Percentiles rank a stretch among this genome's conserved stretches.
These are phyloP conservation scores for Penicillium pancosmium DNA, from an alignment of 495 filamentous ascomycete genomes.

Conservation along the genomic window DNA sequence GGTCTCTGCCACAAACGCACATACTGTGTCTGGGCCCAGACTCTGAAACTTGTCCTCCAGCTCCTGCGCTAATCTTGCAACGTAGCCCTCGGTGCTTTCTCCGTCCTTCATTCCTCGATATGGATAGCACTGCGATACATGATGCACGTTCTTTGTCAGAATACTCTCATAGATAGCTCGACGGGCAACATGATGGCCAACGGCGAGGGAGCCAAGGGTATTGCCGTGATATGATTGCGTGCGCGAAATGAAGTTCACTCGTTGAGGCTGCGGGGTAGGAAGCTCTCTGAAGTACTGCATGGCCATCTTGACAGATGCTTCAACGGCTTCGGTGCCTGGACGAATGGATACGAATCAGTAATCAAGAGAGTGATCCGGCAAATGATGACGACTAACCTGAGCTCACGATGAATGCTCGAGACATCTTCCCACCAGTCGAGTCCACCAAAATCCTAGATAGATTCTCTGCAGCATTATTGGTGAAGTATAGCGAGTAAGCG, in stretches of 20 bases:
- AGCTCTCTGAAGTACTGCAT: slow-evolving; percentile 59
- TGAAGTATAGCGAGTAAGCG: slow-evolving; percentile 49
- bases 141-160: slow-evolving; percentile 56
- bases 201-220: slow-evolving; percentile 65
- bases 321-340: slow-evolving; percentile 63
- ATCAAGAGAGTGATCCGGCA: not conserved
- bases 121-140: slow-evolving; percentile 66
- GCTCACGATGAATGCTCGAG: slow-evolving; percentile 44
- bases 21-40: slow-evolving; percentile 67
- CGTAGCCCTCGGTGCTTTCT: slow-evolving; percentile 43
- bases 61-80: slow-evolving; percentile 61
- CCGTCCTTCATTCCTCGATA: slow-evolving; percentile 52
- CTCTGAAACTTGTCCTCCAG: slow-evolving; percentile 71
- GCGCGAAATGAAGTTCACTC: slow-evolving; percentile 61
- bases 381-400: slow-evolving; percentile 41
- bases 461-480: slow-evolving; percentile 38
- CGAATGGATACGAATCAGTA: not conserved
- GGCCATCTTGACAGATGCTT: slow-evolving; percentile 62
- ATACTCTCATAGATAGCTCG: slow-evolving; percentile 64
- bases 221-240: slow-evolving; percentile 71
- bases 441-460: slow-evolving; percentile 38
- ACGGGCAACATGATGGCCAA: slow-evolving; percentile 61
- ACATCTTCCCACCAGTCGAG: slow-evolving; percentile 36
- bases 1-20: slow-evolving; percentile 74
- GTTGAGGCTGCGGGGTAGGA: slow-evolving; percentile 39